phyloP scores from a whole-genome alignment of 2,329 filamentous ascomycete species.

The Exserohilum rostratum region DNA sequence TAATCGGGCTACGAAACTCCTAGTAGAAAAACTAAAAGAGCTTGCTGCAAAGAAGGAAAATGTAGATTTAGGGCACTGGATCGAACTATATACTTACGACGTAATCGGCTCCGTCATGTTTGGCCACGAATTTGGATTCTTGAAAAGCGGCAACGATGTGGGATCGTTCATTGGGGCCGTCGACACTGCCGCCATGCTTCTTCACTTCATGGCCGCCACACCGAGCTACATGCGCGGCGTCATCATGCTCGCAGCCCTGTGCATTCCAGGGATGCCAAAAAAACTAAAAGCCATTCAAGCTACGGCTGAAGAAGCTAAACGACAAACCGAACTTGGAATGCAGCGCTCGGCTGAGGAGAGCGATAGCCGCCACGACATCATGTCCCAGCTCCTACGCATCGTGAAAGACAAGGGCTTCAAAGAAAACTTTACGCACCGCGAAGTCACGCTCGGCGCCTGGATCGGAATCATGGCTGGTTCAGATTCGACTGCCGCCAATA shows the following conservation, averaged over 20 bases:
- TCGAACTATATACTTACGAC: slow-evolving; percentile 44
- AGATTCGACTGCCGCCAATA: slow-evolving; percentile 45
- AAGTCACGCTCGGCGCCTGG: slow-evolving; percentile 39
- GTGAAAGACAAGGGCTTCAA: slow-evolving; percentile 35
- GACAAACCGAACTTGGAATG: slow-evolving; percentile 19
- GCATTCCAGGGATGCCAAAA: slow-evolving; percentile 26
- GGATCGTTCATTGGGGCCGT: slow-evolving; percentile 48
- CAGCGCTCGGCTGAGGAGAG: slow-evolving; percentile 10
- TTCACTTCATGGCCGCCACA: slow-evolving; percentile 36
- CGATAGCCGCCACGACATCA: slow-evolving; percentile 18
- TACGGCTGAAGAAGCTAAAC: slow-evolving; percentile 22
- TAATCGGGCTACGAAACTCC: slow-evolving; percentile 29
- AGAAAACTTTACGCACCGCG: slow-evolving; percentile 37
- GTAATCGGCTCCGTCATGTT: slow-evolving; percentile 52
- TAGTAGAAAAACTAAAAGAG: slow-evolving; percentile 28
- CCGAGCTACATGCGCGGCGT: slow-evolving; percentile 39
- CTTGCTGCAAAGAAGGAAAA: slow-evolving; percentile 21
- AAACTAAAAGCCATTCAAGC: slow-evolving; percentile 36
- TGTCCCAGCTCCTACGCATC: slow-evolving; percentile 33
- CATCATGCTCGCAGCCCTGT: slow-evolving; percentile 31
- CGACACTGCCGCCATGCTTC: slow-evolving; percentile 41
- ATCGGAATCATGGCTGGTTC: slow-evolving; percentile 42
- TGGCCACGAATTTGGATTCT: slow-evolving; percentile 51
- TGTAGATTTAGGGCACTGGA: slow-evolving; percentile 37
- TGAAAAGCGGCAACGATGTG: slow-evolving; percentile 49